Evolutionary conservation across 148 eudicot genomes (phyloP), one percentile per base, ranked within the genome.

Genomic region (Vaccinium macrocarpon): DNA sequence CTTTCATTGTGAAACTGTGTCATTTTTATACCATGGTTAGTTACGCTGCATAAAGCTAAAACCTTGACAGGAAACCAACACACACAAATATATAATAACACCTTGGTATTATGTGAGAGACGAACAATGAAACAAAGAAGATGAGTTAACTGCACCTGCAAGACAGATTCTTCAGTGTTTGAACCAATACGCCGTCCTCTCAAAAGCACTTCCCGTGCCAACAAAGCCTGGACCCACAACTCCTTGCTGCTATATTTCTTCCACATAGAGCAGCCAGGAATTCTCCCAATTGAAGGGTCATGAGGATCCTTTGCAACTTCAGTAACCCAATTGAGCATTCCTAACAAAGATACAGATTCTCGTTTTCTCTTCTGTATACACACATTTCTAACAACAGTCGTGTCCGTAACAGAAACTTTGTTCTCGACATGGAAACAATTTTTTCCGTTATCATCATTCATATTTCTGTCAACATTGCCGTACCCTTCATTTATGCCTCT

Each of bases 321-420:
- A 46, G 19, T 83, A 81, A 94, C 75, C 99, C 99, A 96, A 76
- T 84, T 79, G 84, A 96, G 87, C 92, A 90, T 92, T 86, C 73
- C 91, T 25, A 83, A 61, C 71, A 82, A 87, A 76, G 82, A 82
- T 48, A 70, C 70, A 66, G 85, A 70, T 56, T 90, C 90, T 81
- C 91, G 88, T 79, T 91, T 93, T 86, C 97, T 91, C 93, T 94
- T 94, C 51, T 88, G 87, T 85, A 86, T 76, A 85, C 6, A 38
- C n/a, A 53, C 86, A 75, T 76, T 57, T 48, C 84, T 83, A 82
- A 25, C 76, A 35, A 29, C 82, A 90, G 32, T 48, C 27, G 11
- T 56, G 59, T 84, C 57, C 29, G 76, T 81, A 49, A 77, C 61
- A 70, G 48, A 79, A 70, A 82, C 57, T 48, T 82, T 64, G 15